Percentiles rank a stretch among this genome's conserved stretches.
These are phyloP conservation scores for Leccinum uliginosum DNA, from an alignment of 768 basidiomycete genomes.

Conservation along the genomic window DNA sequence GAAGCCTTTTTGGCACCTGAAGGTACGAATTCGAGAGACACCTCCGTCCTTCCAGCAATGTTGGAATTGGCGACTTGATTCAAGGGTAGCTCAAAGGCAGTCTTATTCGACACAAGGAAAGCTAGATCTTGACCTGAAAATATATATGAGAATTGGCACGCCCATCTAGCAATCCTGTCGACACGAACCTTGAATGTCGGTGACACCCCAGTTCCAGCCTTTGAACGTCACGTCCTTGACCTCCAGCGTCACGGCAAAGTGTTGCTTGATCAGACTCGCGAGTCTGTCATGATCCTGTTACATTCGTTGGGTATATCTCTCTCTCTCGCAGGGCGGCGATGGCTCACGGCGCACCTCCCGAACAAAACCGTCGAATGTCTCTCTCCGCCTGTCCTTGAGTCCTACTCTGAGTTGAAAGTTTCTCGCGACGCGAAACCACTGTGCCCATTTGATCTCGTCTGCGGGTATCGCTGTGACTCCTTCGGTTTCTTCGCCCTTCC, in stretches of 20 bases:
- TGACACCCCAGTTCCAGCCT: constrained; percentile 98
- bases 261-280: constrained; percentile 74
- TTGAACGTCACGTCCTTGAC: constrained; percentile 82
- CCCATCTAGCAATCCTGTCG: neutral
- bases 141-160: neutral
- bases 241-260: constrained; percentile 84
- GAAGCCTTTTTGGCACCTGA: constrained; percentile 42
- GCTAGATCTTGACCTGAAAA: constrained; percentile 80
- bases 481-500: constrained; percentile 78
- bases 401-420: constrained; percentile 87
- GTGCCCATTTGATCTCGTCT: constrained; percentile 79
- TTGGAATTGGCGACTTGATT: constrained; percentile 91
- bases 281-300: constrained; percentile 85
- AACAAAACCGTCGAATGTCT: constrained; percentile 91
- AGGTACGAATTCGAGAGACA: constrained; percentile 90
- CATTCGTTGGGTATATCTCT: neutral
- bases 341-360: constrained; percentile 57
- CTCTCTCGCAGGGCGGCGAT: neutral
- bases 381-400: constrained; percentile 68
- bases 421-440: constrained; percentile 90
- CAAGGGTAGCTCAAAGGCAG: constrained; percentile 87
- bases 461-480: constrained; percentile 59
- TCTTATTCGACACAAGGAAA: constrained; percentile 84
- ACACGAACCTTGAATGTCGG: constrained; percentile 81
- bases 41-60: constrained; percentile 95